Conservation (phyloP, 2,329 filamentous ascomycete genomes). For the Colletotrichum orchidophilum region DNA sequence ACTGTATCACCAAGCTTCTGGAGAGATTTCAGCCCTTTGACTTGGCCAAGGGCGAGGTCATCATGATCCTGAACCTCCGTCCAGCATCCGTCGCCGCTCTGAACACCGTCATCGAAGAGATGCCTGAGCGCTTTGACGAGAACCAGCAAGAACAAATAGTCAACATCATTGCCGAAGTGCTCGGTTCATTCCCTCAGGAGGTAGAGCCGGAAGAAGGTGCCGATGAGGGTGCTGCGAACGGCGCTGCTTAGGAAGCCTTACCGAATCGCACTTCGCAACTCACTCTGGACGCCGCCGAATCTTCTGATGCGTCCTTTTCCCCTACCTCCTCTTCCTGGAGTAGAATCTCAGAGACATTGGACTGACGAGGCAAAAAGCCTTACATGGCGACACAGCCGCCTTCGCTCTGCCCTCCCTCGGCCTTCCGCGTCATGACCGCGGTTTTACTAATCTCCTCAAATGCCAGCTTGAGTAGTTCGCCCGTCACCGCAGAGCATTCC, state of each 20-base stretch:
- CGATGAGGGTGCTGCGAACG: conserved; percentile 48
- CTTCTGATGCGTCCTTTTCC: no score
- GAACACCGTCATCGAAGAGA: conserved; percentile 73
- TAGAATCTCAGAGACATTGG: neutral
- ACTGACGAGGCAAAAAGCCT: conserved; percentile 29
- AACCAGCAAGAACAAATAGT: conserved; percentile 69
- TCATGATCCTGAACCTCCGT: conserved; percentile 75
- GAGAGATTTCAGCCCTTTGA: conserved; percentile 64
- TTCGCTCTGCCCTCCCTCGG: conserved; percentile 61
- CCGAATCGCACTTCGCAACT: neutral
- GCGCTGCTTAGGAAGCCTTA: conserved; percentile 37
- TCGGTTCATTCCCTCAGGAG: conserved; percentile 58
- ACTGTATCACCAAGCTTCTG: conserved; percentile 63
- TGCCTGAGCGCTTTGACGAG: conserved; percentile 67
- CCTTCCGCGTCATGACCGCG: conserved; percentile 58
- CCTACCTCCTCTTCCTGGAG: neutral
- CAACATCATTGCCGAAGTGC: conserved; percentile 62
- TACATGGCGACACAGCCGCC: conserved; percentile 64
- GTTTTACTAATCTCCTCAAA: conserved; percentile 70
- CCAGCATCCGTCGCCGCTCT: conserved; percentile 66
- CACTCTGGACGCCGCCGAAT: conserved; percentile 29
- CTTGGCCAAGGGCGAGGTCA: conserved; percentile 73
- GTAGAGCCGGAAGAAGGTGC: conserved; percentile 43
- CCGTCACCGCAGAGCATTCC: conserved; percentile 70
- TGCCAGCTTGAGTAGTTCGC: conserved; percentile 64